These are phyloP conservation scores for Hericium erinaceus DNA, from an alignment of 768 basidiomycete species.

Conservation along the genomic window DNA sequence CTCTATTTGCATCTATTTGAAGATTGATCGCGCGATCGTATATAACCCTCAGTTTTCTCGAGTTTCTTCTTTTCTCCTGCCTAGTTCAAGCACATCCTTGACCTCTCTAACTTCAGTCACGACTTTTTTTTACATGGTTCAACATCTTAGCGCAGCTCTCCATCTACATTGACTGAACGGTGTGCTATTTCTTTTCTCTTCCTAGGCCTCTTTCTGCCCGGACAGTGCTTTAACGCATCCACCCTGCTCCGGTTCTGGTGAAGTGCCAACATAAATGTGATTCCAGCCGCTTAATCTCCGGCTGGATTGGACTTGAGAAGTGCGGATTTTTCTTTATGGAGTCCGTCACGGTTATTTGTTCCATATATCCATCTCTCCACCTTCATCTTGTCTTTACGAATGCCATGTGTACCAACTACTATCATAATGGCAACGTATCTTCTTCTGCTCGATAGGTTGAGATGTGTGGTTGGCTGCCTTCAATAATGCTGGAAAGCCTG, in stretches of 20 bases:
- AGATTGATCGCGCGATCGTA: neutral
- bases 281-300: constrained; percentile 8
- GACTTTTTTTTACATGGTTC: neutral
- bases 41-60: neutral
- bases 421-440: too few species aligned
- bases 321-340: constrained; percentile 2
- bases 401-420: too few species aligned
- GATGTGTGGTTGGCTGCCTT: too few species aligned
- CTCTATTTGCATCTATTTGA: constrained; percentile 9
- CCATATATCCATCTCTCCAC: constrained; percentile 6
- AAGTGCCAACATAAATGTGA: constrained; percentile 10
- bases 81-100: neutral
- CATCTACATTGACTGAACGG: neutral
- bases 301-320: constrained; percentile 15
- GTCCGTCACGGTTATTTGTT: constrained; percentile 12
- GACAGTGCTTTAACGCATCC: constrained; percentile 11
- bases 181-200: neutral
- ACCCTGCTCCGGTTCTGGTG: constrained; percentile 20
- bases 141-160: neutral
- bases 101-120: neutral
- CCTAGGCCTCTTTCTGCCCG: constrained; percentile 18
- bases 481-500: too few species aligned
- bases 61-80: neutral
- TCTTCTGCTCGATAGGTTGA: too few species aligned
- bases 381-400: neutral